phyloP scores from a whole-genome alignment of 306 rosid genomes.

The Calophaca sinica region DNA sequence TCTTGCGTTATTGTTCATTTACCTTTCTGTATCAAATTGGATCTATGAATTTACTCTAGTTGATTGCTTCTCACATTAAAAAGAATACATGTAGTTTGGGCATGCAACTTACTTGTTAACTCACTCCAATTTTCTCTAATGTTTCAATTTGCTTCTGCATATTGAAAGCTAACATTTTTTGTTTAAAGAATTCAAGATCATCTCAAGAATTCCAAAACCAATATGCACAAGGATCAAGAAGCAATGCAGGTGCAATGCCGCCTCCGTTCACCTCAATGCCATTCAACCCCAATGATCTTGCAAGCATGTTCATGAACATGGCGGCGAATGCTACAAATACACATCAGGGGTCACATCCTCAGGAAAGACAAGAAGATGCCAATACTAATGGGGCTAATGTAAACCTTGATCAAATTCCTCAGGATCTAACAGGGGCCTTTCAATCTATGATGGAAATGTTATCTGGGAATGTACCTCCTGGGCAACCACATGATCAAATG shows the following conservation, averaged over 20 bases:
- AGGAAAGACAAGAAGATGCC: conserved; percentile 51
- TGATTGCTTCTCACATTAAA: conserved; percentile 23
- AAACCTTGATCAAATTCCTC: conserved; percentile 71
- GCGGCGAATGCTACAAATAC: conserved; percentile 54
- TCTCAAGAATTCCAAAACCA: conserved; percentile 61
- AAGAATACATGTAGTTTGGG: neutral
- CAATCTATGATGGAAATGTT: conserved; percentile 79
- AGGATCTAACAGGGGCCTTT: conserved; percentile 67
- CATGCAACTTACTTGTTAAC: too few relatives aligned
- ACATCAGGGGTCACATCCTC: conserved; percentile 58
- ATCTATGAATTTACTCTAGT: conserved; percentile 1
- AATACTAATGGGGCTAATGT: conserved; percentile 46
- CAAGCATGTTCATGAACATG: conserved; percentile 74
- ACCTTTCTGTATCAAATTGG: neutral
- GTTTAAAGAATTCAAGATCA: conserved; percentile 56
- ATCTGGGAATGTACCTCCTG: conserved; percentile 55
- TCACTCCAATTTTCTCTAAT: too few relatives aligned
- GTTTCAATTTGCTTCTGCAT: conserved; percentile 19
- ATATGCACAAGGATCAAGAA: conserved; percentile 60
- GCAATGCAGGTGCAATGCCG: conserved; percentile 45
- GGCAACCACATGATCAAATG: conserved; percentile 57
- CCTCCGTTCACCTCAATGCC: conserved; percentile 65
- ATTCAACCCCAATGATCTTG: conserved; percentile 56
- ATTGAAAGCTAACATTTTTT: neutral
- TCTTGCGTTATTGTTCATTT: conserved; percentile 9